phyloP scores from a whole-genome alignment of 495 filamentous ascomycete genomes.

The Penicillium steckii region DNA sequence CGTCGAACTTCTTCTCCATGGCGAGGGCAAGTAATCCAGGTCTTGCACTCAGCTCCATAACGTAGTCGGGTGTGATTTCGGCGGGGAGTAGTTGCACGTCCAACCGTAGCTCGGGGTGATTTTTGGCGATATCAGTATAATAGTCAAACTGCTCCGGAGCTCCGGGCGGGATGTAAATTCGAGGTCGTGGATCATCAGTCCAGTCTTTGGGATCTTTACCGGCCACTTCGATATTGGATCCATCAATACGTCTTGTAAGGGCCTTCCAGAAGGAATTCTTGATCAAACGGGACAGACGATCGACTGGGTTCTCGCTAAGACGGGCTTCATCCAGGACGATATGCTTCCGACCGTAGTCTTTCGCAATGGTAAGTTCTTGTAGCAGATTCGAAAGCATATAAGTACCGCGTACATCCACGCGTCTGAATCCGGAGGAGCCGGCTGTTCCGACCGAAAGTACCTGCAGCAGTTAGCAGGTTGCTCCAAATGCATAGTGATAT shows the following conservation, averaged over 20 bases:
- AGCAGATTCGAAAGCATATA: constrained; percentile 95
- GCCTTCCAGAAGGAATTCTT: constrained; percentile 86
- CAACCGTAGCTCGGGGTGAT: constrained; percentile 75
- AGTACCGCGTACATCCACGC: constrained; percentile 83
- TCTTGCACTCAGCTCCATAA: constrained; percentile 71
- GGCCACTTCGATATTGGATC: constrained; percentile 78
- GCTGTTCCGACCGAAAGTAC: constrained; percentile 79
- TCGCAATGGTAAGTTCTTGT: constrained; percentile 88
- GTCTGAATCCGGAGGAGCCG: constrained; percentile 79
- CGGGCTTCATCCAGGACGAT: constrained; percentile 85
- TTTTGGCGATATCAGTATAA: constrained; percentile 71
- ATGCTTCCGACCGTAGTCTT: constrained; percentile 77
- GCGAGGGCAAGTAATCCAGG: constrained; percentile 87
- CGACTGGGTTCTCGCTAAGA: constrained; percentile 89
- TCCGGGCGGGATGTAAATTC: constrained; percentile 88
- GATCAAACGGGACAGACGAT: constrained; percentile 81
- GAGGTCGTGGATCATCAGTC: constrained; percentile 79
- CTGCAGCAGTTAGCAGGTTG: constrained; percentile 31
- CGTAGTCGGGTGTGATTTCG: constrained; percentile 71
- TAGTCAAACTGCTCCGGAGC: constrained; percentile 86
- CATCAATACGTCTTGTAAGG: constrained; percentile 85
- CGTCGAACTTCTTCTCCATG: constrained; percentile 73
- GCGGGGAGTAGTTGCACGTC: constrained; percentile 79
- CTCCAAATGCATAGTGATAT: background rate
- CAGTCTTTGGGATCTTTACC: constrained; percentile 89